Conservation (phyloP, 1,284 basidiomycete genomes). For the Entoloma clypeatum region DNA sequence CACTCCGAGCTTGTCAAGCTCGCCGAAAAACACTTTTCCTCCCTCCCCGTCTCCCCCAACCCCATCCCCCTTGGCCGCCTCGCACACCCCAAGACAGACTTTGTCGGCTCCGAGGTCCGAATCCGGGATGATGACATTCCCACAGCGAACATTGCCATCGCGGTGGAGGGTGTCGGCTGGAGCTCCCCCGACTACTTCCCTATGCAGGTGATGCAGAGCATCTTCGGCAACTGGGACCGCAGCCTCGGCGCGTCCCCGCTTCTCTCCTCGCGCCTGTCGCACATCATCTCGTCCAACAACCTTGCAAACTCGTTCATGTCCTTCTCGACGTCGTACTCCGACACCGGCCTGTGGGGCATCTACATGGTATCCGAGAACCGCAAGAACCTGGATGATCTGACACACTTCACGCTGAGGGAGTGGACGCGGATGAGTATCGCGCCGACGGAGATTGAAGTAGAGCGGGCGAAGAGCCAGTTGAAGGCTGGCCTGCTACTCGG, state of each 20-base stretch:
- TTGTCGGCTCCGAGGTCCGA: slow-evolving; percentile 95
- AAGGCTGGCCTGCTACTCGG: slow-evolving; percentile 91
- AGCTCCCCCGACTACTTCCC: slow-evolving; percentile 98
- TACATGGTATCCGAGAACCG: slow-evolving; percentile 96
- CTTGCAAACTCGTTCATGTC: slow-evolving; percentile 99
- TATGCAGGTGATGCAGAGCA: slow-evolving; percentile 97
- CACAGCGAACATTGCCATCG: slow-evolving; percentile 92
- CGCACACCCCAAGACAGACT: slow-evolving; percentile 73
- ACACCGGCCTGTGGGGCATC: slow-evolving; percentile 99
- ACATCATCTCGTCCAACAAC: slow-evolving; percentile 91
- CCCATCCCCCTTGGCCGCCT: slow-evolving; percentile 87
- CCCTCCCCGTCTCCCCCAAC: slow-evolving; percentile 82
- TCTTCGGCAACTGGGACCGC: slow-evolving; percentile 99
- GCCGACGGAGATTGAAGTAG: slow-evolving; percentile 85
- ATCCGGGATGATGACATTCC: slow-evolving; percentile 89
- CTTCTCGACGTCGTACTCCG: slow-evolving; percentile 99
- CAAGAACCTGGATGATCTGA: slow-evolving; percentile 88
- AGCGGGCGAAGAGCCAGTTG: slow-evolving; percentile 96
- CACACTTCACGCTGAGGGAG: slow-evolving; percentile 94
- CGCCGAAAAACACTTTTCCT: slow-evolving; percentile 91
- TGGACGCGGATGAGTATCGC: slow-evolving; percentile 95
- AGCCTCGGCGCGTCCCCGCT: slow-evolving; percentile 89
- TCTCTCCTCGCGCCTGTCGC: slow-evolving; percentile 87
- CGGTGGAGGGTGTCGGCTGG: slow-evolving; percentile 98
- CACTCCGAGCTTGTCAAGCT: slow-evolving; percentile 93